Evolutionary conservation across 2,329 filamentous ascomycete genomes (phyloP), one percentile per base, ranked within the genome.

Genomic region (Hypocrella siamensis): DNA sequence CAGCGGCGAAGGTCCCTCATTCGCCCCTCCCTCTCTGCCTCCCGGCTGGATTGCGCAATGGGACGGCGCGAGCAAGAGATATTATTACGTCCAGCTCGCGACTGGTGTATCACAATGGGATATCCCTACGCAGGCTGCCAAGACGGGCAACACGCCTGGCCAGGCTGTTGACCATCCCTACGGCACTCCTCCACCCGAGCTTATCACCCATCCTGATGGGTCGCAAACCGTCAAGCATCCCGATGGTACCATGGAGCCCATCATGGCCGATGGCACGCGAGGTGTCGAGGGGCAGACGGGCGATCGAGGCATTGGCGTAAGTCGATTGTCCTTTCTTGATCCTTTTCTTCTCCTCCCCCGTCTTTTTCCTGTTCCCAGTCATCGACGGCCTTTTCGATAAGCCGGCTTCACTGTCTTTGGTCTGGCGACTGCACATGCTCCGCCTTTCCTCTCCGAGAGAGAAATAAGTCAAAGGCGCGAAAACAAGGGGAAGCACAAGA

Each of bases 31-130:
- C 30, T 57, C 60, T 29, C 62, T 78, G 32, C 74, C 74, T 31
- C 56, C 69, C 10, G 74, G 74, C 45, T 79, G 74, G 74, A 78
- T 77, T 46, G 71, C 73, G 36, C 74, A 79, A 56, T 79, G 74
- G 74, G 74, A 79, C 47, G 67, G 65, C 39, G 48, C 61, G 35
- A 71, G 63, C 51, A 67, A 61, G 50, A 76, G 76, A 51, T 79
- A 78, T 50, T 79, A 79, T 52, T 79, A 71, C 49, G 77, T 82
- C 31, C 75, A 81, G 52, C 67, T 82, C 33, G 75, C 73, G 32
- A 81, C 76, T 6, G 77, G 77, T 30, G 63, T 70, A 24, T 79
- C 76, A 39, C 76, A 81, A 53, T 82, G 78, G 77, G 76, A 81
- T n/a, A 65, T 68, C 19, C 77, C 77, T 19, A 80, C 71, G 11